A percentile compares a stretch with the other conserved stretches of the same genome.
Conservation (phyloP, 352 stramenopile species). For the Phytophthora megakarya region DNA sequence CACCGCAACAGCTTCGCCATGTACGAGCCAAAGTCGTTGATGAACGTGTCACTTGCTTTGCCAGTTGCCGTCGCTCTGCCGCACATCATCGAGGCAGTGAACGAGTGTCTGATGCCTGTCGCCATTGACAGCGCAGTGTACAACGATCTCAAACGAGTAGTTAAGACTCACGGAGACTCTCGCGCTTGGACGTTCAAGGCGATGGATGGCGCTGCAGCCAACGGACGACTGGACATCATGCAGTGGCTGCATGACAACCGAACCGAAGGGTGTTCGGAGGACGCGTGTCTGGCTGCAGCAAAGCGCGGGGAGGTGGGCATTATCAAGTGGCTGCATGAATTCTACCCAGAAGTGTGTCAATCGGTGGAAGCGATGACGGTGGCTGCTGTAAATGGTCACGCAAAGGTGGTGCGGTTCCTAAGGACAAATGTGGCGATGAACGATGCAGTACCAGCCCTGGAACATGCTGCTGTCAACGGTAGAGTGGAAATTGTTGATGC, state of each 20-base stretch:
- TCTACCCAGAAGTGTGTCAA: constrained; percentile 1
- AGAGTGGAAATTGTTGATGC: constrained; percentile 10
- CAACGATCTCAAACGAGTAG: constrained; percentile 13
- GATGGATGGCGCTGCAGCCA: constrained; percentile 19
- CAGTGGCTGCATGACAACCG: constrained; percentile 10
- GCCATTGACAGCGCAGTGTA: constrained; percentile 22
- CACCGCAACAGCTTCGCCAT: too few relatives aligned
- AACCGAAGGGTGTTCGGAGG: constrained; percentile 10
- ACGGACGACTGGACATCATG: constrained; percentile 22
- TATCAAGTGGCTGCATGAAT: constrained; percentile 21
- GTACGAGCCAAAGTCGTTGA: constrained; percentile 16
- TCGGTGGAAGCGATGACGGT: constrained; percentile 16
- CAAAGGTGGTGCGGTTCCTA: constrained; percentile 11
- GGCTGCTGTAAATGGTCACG: constrained; percentile 9
- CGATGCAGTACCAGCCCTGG: constrained; percentile 8
- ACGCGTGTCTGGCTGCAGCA: not conserved
- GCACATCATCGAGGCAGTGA: constrained; percentile 18
- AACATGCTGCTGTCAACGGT: constrained; percentile 8
- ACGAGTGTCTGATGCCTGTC: constrained; percentile 11
- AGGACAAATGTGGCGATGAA: constrained; percentile 12
- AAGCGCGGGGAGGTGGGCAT: constrained; percentile 3
- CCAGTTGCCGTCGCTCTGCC: constrained; percentile 2
- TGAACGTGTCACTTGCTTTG: constrained; percentile 10
- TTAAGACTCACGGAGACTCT: constrained; percentile 5
- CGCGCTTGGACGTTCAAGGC: constrained; percentile 12